Percentiles rank a stretch among this genome's conserved stretches.
Evolutionary conservation across 1,284 basidiomycete genomes (phyloP).

Genomic region (Coniferiporia sulphurascens): DNA sequence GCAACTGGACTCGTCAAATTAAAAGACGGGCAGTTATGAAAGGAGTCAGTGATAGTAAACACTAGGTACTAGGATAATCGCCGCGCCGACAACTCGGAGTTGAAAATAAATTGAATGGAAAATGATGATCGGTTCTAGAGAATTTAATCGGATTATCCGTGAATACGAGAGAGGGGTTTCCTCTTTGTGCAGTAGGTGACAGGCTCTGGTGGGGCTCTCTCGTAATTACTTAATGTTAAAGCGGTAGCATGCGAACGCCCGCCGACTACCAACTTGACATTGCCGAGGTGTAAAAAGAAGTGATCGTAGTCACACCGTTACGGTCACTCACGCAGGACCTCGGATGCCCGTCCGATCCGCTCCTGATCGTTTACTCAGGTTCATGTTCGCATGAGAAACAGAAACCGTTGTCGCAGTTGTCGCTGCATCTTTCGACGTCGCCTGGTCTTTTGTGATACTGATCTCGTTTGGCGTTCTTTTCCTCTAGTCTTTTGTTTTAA

Average conservation of each 20-base stretch:
- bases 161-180: background rate
- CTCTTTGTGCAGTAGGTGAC: background rate
- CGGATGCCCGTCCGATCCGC: conserved; percentile 1
- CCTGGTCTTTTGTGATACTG: no score
- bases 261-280: background rate
- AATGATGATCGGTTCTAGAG: no score
- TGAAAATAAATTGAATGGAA: no score
- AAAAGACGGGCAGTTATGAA: no score
- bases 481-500: no score
- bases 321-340: background rate
- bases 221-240: background rate
- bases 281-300: conserved; percentile 8
- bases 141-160: no score
- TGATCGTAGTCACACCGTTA: background rate
- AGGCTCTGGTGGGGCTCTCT: background rate
- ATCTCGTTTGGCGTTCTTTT: no score
- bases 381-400: background rate
- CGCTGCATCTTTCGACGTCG: background rate
- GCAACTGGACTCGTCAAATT: no score
- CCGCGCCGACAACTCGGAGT: no score
- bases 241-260: background rate
- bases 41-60: no score
- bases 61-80: no score
- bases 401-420: background rate
- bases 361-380: background rate